phyloP scores from a whole-genome alignment of 495 filamentous ascomycete species.

The Trichocladium uniseriatum region DNA sequence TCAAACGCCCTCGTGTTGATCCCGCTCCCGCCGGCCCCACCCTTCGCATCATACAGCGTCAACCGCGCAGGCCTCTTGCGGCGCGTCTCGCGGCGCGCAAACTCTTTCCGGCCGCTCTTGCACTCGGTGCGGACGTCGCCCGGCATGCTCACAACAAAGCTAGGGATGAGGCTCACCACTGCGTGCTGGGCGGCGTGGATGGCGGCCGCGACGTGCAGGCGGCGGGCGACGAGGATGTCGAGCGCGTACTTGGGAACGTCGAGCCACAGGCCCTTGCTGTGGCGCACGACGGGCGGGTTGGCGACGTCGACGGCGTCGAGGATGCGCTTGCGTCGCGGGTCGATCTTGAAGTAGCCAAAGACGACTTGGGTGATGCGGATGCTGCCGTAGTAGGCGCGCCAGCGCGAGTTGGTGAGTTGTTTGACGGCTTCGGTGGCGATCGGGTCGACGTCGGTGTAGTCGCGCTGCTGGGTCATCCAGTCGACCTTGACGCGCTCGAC shows the following conservation, averaged over 20 bases:
- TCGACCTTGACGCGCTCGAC: constrained; percentile 77
- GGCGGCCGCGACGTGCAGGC: constrained; percentile 74
- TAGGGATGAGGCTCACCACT: constrained; percentile 74
- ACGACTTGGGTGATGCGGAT: constrained; percentile 79
- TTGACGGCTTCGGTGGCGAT: constrained; percentile 75
- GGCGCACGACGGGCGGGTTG: constrained; percentile 79
- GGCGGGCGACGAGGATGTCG: constrained; percentile 59
- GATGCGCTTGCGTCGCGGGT: constrained; percentile 61
- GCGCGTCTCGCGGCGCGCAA: constrained; percentile 49
- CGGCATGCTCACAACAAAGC: constrained; percentile 76
- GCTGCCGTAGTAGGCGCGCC: constrained; percentile 68
- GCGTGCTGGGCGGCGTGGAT: constrained; percentile 96
- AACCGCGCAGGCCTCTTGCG: constrained; percentile 83
- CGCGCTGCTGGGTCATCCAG: constrained; percentile 89
- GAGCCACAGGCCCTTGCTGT: constrained; percentile 91
- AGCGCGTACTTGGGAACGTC: constrained; percentile 76
- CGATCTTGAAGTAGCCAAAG: constrained; percentile 94
- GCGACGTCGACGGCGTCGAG: constrained; percentile 90
- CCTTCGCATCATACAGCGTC: constrained; percentile 93
- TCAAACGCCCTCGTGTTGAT: constrained; percentile 90
- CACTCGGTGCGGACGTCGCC: constrained; percentile 91
- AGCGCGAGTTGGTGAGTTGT: constrained; percentile 39
- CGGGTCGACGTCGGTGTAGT: constrained; percentile 93
- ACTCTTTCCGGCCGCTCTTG: constrained; percentile 68
- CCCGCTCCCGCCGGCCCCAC: constrained; percentile 71